These are phyloP conservation scores for Naganishia randhawae DNA, from an alignment of 768 basidiomycete genomes.

Conservation along the genomic window DNA sequence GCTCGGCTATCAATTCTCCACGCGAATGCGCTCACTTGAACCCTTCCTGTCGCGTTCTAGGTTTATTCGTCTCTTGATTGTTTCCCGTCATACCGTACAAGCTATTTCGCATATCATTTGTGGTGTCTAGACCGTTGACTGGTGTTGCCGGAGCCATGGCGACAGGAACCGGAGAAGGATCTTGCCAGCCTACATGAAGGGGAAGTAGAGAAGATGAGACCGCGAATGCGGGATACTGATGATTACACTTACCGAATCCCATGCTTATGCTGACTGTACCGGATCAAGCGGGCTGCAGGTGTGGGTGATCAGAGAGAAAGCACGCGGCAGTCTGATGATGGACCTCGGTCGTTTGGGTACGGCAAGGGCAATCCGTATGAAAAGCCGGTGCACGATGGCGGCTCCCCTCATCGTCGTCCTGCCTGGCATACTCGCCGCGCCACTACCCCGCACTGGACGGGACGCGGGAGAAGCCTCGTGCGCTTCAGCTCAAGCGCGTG, in stretches of 20 bases:
- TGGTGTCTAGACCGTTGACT: not conserved
- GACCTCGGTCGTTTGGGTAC: no score
- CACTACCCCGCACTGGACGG: no score
- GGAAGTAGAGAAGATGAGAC: not conserved
- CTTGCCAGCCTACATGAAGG: conserved; percentile 5
- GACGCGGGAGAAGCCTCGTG: no score
- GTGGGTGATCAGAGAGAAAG: not conserved
- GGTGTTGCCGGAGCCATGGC: not conserved
- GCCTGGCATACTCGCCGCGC: no score
- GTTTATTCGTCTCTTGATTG: conserved; percentile 2
- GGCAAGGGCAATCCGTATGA: no score
- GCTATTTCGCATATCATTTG: conserved; percentile 2
- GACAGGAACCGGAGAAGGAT: conserved; percentile 15
- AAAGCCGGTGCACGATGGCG: no score
- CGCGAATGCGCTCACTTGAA: conserved; percentile 7
- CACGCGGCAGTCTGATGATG: no score
- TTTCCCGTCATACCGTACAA: not conserved
- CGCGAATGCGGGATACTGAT: not conserved
- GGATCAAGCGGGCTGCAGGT: not conserved
- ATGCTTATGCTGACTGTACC: not conserved
- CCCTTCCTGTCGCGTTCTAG: conserved; percentile 12
- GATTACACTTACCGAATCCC: conserved; percentile 12
- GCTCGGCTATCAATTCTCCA: not conserved
- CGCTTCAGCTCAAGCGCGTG: no score
- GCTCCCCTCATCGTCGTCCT: no score